These are phyloP conservation scores for Drechslerella coelobrocha DNA, from an alignment of 2,329 filamentous ascomycete species.

Conservation along the genomic window DNA sequence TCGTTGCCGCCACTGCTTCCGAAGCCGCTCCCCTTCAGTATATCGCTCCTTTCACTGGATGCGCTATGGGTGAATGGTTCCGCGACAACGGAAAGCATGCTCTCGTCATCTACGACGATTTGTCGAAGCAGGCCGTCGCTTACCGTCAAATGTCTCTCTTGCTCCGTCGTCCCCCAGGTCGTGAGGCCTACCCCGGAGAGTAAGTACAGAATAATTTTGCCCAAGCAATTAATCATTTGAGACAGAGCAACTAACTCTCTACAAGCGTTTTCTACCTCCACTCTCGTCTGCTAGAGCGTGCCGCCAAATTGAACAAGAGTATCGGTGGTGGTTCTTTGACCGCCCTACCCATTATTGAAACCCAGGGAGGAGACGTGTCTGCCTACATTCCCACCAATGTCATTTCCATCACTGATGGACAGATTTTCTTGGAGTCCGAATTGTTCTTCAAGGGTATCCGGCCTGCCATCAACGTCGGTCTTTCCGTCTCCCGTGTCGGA, in stretches of 20 bases:
- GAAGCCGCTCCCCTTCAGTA: conserved; percentile 96
- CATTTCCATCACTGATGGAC: conserved; percentile 99
- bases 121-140: conserved; percentile 96
- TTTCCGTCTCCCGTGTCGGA: conserved; percentile 99
- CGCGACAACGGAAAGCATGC: conserved; percentile 86
- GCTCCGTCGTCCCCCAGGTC: conserved; percentile 94
- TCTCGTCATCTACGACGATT: conserved; percentile 89
- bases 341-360: conserved; percentile 97
- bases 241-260: conserved; percentile 51
- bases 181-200: conserved; percentile 99
- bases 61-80: conserved; percentile 74
- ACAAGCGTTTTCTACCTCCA: conserved; percentile 90
- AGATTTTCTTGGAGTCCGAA: conserved; percentile 99
- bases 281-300: conserved; percentile 98
- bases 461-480: conserved; percentile 99
- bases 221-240: conserved; percentile 12
- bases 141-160: conserved; percentile 99
- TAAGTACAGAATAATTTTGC: conserved; percentile 56
- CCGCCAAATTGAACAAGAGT: conserved; percentile 98
- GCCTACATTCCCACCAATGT: conserved; percentile 99
- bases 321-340: conserved; percentile 95
- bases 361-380: conserved; percentile 99
- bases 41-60: conserved; percentile 87
- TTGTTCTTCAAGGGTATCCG: conserved; percentile 99
- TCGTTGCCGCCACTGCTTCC: conserved; percentile 95